Evolutionary conservation across 257 asterid genomes (phyloP), one percentile per base, ranked within the genome.

Genomic region (Mitragyna speciosa): DNA sequence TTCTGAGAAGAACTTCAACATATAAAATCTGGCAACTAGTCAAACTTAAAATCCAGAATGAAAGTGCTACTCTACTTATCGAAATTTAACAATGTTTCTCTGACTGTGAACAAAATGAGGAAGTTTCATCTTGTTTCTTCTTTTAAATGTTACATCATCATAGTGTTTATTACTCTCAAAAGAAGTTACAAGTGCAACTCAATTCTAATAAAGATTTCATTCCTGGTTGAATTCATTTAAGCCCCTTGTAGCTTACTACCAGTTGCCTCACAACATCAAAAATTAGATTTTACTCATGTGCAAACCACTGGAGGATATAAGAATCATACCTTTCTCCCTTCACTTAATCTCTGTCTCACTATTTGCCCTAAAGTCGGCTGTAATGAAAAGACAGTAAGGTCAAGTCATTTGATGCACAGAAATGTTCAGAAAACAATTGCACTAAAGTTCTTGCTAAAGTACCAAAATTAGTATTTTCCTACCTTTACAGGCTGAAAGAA

Each of bases 321-420:
- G 4, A 70, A 64, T 36, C 81, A 84, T 88, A 94, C 98, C 98
- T 94, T 94, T 86, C 96, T 91, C 86, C 97, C 98, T 87, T 91
- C 97, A 74, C 90, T 87, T 81, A 94, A 82, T 88, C 95, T 89
- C 85, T 93, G 97, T 79, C 95, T 89, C 82, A 94, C 91, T 77
- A 90, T 85, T 84, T 94, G 96, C 85, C 92, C 88, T 76, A 94
- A 88, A 83, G 97, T 92, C 84, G 93, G 96, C 97, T 93, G 96
- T 88, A 66, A 5, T 36, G 33, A 16, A 26, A 64, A 33, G 20
- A 28, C 28, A 28, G 72, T 61, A 63, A 24, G 66, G 47, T 69
- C n/a, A 67, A 39, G 41, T 48, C 41, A 54, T 49, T 31, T 36
- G 49, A 16, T 28, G 43, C 30, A 70, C 0, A 20, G 63, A 26